phyloP scores from a whole-genome alignment of 1,284 basidiomycete genomes.

The Boletellus sp. region DNA sequence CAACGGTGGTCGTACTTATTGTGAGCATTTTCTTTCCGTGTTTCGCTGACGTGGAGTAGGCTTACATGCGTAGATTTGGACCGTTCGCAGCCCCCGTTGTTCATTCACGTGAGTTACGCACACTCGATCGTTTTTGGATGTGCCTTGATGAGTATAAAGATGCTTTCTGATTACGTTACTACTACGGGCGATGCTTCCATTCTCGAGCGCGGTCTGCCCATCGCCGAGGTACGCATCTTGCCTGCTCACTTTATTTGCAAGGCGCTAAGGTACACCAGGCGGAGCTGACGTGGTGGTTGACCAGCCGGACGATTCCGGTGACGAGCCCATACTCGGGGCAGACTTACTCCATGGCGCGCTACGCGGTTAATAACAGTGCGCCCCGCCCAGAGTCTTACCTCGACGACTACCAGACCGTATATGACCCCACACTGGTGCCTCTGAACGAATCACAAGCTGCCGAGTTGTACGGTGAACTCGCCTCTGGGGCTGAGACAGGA shows the following conservation, averaged over 20 bases:
- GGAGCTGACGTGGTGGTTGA: constrained; percentile 82
- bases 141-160: constrained; percentile 35
- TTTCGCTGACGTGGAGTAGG: neutral
- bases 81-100: constrained; percentile 87
- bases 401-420: constrained; percentile 75
- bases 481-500: constrained; percentile 59
- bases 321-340: constrained; percentile 71
- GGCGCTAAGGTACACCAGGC: constrained; percentile 37
- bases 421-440: constrained; percentile 52
- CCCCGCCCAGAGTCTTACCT: constrained; percentile 86
- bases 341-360: constrained; percentile 67
- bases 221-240: constrained; percentile 47
- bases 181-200: constrained; percentile 60
- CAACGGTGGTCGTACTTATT: constrained; percentile 85
- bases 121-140: neutral
- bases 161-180: constrained; percentile 65
- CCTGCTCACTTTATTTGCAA: constrained; percentile 34
- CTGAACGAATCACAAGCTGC: constrained; percentile 60
- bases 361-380: constrained; percentile 77
- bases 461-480: constrained; percentile 85
- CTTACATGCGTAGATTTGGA: constrained; percentile 58
- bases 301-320: constrained; percentile 71
- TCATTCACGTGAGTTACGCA: constrained; percentile 57
- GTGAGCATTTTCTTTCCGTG: constrained; percentile 38
- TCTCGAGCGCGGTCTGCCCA: constrained; percentile 59